phyloP scores from a whole-genome alignment of 306 rosid species.

The Medicago lupulina region DNA sequence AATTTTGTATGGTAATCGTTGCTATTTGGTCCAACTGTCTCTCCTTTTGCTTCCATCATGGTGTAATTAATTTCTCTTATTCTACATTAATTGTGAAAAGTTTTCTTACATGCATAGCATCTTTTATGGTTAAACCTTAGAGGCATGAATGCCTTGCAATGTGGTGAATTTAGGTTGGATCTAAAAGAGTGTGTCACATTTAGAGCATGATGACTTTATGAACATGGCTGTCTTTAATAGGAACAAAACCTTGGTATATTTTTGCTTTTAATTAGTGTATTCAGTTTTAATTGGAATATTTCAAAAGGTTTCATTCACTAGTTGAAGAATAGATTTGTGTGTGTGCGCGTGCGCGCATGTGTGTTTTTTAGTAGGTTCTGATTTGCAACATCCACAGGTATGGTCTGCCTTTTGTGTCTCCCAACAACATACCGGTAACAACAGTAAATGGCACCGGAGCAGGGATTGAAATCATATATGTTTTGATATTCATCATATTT shows the following conservation, averaged over 20 bases:
- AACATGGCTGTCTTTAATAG: not conserved
- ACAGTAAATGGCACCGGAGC: conserved; percentile 85
- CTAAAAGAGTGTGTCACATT: not conserved
- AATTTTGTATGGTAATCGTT: not conserved
- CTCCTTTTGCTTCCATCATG: not conserved
- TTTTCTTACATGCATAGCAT: not conserved
- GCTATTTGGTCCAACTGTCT: not conserved
- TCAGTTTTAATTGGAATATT: not conserved
- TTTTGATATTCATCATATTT: conserved; percentile 57
- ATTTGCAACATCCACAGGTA: conserved; percentile 58
- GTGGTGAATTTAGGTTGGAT: not conserved
- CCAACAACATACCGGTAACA: conserved; percentile 75
- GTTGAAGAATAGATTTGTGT: not conserved
- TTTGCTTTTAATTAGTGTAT: not conserved
- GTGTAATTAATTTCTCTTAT: not conserved
- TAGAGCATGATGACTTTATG: not conserved
- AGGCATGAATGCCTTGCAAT: not conserved
- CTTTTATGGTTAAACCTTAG: conserved; percentile 11
- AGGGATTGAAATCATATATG: conserved; percentile 67
- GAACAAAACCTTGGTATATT: not conserved
- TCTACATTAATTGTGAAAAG: not conserved
- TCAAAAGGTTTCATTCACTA: not conserved
- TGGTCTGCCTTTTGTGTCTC: conserved; percentile 87
- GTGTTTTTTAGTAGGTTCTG: not conserved
- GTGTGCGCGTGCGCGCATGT: not conserved